Conservation (phyloP, 1,284 basidiomycete genomes). For the Ceratobasidium sp. region DNA sequence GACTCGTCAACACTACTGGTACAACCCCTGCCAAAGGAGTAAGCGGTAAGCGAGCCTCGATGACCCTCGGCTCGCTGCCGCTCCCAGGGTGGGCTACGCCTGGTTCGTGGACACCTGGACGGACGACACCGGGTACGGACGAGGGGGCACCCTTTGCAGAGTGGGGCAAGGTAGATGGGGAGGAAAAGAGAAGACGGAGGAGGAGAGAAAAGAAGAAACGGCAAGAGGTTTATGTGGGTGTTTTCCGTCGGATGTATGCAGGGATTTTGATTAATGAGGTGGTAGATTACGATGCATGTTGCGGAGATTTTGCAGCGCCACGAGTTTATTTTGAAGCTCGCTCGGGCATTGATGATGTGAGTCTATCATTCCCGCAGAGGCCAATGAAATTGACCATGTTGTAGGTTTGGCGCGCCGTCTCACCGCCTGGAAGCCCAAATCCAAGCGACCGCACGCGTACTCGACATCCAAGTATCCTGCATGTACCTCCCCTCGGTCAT, state of each 20-base stretch:
- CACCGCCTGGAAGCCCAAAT: constrained; percentile 90
- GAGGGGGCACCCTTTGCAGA: constrained; percentile 39
- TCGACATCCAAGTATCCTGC: constrained; percentile 85
- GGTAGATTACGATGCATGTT: constrained; percentile 88
- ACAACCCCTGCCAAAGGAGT: not conserved
- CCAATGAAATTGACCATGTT: constrained; percentile 4
- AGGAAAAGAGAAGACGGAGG: constrained; percentile 59
- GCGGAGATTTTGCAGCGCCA: constrained; percentile 88
- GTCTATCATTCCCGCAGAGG: constrained; percentile 23
- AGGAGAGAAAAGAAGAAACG: constrained; percentile 74
- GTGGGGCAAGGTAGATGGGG: constrained; percentile 52
- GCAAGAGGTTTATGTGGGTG: constrained; percentile 78
- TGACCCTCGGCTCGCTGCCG: constrained; percentile 29
- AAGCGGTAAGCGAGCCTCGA: constrained; percentile 12
- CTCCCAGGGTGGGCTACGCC: constrained; percentile 49
- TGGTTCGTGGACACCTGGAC: constrained; percentile 49
- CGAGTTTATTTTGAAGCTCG: constrained; percentile 90
- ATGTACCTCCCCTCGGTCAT: constrained; percentile 89
- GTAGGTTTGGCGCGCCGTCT: constrained; percentile 83
- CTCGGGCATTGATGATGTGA: constrained; percentile 89
- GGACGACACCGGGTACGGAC: constrained; percentile 48
- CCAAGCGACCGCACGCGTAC: constrained; percentile 83
- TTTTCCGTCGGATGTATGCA: constrained; percentile 21
- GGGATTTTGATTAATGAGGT: not conserved
- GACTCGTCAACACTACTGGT: not conserved